Conservation (phyloP, 2,329 filamentous ascomycete genomes). For the Chrysoporthe cubensis region DNA sequence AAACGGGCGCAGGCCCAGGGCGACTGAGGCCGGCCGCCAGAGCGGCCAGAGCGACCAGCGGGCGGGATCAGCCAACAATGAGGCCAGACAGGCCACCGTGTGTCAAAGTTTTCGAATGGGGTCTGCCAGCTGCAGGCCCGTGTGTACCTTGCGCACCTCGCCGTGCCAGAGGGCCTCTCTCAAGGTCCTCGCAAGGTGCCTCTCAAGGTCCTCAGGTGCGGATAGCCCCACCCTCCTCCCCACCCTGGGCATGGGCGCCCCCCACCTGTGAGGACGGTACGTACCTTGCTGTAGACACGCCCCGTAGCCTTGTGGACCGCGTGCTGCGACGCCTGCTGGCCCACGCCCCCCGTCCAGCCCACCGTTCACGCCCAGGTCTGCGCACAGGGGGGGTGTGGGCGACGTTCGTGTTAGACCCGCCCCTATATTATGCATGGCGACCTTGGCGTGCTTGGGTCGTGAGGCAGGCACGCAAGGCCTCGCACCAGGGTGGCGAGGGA, state of each 20-base stretch:
- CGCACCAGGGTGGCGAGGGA: constrained; percentile 10
- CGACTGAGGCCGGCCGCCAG: not conserved
- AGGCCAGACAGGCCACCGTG: constrained; percentile 9
- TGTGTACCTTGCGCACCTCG: not conserved
- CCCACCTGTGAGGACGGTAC: not conserved
- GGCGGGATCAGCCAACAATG: constrained; percentile 5
- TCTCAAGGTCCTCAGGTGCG: constrained; percentile 1
- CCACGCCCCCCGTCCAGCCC: not conserved
- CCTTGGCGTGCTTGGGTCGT: constrained; percentile 2
- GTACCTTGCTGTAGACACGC: constrained; percentile 1
- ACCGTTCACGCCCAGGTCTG: not conserved
- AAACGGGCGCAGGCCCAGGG: constrained; percentile 1
- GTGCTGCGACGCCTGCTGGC: no score
- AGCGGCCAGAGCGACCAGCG: not conserved
- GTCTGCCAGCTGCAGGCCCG: not conserved
- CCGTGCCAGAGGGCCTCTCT: not conserved
- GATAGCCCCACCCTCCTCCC: constrained; percentile 1
- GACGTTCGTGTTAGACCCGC: constrained; percentile 3
- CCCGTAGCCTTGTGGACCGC: constrained; percentile 8
- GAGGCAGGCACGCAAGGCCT: not conserved
- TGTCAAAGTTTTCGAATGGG: constrained; percentile 5
- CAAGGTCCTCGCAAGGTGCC: not conserved
- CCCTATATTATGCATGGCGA: constrained; percentile 9
- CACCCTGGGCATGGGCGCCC: not conserved
- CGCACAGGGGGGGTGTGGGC: constrained; percentile 10